These are phyloP conservation scores for Effrenium voratum DNA, from an alignment of 73 alveolate species.

Conservation along the genomic window DNA sequence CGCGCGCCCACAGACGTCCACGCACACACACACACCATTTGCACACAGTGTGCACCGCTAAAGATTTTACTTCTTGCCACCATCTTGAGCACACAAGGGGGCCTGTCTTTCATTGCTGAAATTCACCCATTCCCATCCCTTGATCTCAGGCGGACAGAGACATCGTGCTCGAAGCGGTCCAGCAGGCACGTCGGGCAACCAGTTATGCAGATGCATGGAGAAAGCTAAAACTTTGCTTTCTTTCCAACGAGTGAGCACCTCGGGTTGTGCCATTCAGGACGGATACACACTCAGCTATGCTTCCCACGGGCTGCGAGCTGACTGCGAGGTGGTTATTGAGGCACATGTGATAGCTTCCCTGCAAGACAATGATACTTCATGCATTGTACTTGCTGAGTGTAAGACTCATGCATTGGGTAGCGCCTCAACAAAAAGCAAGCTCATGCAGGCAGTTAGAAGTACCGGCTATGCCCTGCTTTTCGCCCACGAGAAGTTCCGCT, in stretches of 20 bases:
- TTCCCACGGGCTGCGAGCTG: conserved; percentile 64
- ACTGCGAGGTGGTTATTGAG: conserved; percentile 68
- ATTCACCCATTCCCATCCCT: not conserved
- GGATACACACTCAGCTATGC: conserved; percentile 82
- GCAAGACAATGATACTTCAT: too few relatives aligned
- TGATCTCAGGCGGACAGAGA: conserved; percentile 62
- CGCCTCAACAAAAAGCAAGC: too few relatives aligned
- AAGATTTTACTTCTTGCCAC: too few relatives aligned
- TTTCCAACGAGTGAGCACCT: not conserved
- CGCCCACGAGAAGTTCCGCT: conserved; percentile 69
- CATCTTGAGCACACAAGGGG: too few relatives aligned
- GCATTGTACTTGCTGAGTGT: too few relatives aligned
- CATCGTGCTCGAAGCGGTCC: conserved; percentile 84
- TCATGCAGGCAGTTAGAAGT: conserved; percentile 76
- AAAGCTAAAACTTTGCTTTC: not conserved
- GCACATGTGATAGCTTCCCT: too few relatives aligned
- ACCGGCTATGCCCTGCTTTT: conserved; percentile 78
- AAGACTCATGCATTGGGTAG: too few relatives aligned
- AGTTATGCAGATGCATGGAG: not conserved
- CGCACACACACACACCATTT: too few relatives aligned
- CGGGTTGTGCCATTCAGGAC: not conserved
- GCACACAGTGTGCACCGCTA: too few relatives aligned
- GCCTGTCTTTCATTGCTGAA: not conserved
- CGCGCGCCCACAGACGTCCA: too few relatives aligned
- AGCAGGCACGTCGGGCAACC: conserved; percentile 27